Evolutionary conservation across 2,329 filamentous ascomycete genomes (phyloP).

Genomic region (Saccharata proteae): DNA sequence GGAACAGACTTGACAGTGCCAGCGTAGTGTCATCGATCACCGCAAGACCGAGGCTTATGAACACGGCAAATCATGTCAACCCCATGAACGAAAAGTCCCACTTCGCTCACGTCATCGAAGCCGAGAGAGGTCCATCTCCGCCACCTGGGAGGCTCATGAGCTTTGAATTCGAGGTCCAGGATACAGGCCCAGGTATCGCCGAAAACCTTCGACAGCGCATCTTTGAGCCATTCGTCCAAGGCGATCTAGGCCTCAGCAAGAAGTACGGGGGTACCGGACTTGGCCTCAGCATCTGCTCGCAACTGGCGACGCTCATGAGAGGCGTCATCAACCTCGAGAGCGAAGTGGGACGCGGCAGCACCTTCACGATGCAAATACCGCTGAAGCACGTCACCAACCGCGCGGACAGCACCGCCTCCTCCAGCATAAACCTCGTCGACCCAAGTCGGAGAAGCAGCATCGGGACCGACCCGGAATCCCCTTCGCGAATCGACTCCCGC

Average conservation of each 20-base stretch:
- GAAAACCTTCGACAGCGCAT: conserved; percentile 66
- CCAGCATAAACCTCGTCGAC: conserved; percentile 19
- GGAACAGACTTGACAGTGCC: conserved; percentile 17
- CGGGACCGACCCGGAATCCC: too few species aligned
- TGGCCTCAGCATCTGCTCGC: conserved; percentile 79
- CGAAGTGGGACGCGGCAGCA: conserved; percentile 60
- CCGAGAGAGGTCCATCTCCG: conserved; percentile 24
- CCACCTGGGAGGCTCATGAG: conserved; percentile 55
- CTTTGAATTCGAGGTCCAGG: conserved; percentile 82
- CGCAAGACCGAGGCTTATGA: conserved; percentile 16
- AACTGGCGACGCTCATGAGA: conserved; percentile 72
- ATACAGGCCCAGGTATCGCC: conserved; percentile 78
- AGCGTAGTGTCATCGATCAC: conserved; percentile 15
- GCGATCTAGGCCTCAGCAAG: conserved; percentile 77
- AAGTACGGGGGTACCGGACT: conserved; percentile 84
- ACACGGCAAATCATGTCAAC: conserved; percentile 35
- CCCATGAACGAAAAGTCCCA: conserved; percentile 22
- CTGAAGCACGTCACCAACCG: conserved; percentile 62
- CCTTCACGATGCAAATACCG: conserved; percentile 73
- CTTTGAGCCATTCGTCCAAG: conserved; percentile 91
- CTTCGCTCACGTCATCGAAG: conserved; percentile 22
- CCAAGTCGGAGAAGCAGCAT: conserved; percentile 12
- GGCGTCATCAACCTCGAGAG: conserved; percentile 64
- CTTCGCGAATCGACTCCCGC: conserved; percentile 4
- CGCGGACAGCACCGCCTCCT: conserved; percentile 39